Conservation (phyloP, 306 rosid species). For the Cicer pinnatifidum region DNA sequence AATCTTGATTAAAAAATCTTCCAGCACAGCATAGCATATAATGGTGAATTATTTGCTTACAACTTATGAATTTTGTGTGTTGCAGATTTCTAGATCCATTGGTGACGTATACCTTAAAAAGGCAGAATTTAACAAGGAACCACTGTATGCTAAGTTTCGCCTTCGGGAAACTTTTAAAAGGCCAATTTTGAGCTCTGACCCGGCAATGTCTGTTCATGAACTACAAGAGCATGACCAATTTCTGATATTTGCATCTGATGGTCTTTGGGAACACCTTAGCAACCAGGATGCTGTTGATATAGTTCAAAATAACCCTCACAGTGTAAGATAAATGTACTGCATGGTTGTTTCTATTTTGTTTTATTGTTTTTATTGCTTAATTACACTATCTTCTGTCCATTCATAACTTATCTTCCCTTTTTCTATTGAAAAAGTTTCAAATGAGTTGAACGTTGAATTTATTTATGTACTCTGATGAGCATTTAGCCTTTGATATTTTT, state of each 20-base stretch:
- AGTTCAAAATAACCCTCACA: slow-evolving; percentile 72
- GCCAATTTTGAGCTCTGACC: slow-evolving; percentile 88
- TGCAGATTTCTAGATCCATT: slow-evolving; percentile 82
- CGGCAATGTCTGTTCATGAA: slow-evolving; percentile 71
- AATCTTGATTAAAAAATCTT: slow-evolving; percentile 27
- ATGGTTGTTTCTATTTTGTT: slow-evolving; percentile 32
- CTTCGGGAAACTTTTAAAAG: slow-evolving; percentile 71
- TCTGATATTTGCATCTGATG: slow-evolving; percentile 91
- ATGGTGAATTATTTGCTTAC: slow-evolving; percentile 16
- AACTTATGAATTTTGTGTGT: slow-evolving; percentile 27
- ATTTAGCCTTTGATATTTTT: slow-evolving; percentile 5
- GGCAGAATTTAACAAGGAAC: slow-evolving; percentile 83
- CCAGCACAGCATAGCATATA: slow-evolving; percentile 14
- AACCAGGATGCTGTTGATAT: slow-evolving; percentile 91
- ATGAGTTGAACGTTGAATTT: slow-evolving; percentile 28
- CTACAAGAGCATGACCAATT: slow-evolving; percentile 76
- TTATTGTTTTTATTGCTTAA: slow-evolving; percentile 22
- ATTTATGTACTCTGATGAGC: not conserved
- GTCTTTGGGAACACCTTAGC: slow-evolving; percentile 93
- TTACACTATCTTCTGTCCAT: slow-evolving; percentile 3
- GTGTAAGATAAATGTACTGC: slow-evolving; percentile 54
- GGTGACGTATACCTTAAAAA: slow-evolving; percentile 82
- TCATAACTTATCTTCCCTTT: slow-evolving; percentile 20
- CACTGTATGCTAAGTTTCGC: slow-evolving; percentile 76
- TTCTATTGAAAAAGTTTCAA: slow-evolving; percentile 21